These are phyloP conservation scores for Atalantia buxifolia DNA, from an alignment of 345 rosid genomes.

Conservation along the genomic window DNA sequence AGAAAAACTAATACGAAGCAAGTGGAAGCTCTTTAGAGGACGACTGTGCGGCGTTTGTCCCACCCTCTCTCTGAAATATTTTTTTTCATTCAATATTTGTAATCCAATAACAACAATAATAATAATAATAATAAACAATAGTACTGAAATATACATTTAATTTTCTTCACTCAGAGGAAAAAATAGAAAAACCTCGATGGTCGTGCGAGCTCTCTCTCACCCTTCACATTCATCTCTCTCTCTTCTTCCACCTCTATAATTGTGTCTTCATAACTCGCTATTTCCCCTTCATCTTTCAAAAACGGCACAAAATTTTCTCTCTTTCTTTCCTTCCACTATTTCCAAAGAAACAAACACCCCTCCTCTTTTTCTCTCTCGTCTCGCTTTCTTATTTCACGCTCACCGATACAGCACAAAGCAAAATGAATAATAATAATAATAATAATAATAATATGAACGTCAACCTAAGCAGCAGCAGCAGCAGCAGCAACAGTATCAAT, in stretches of 20 bases:
- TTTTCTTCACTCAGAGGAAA: not conserved
- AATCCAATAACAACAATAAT: not conserved
- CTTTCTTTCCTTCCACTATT: conserved; percentile 26
- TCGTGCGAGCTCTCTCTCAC: conserved; percentile 35
- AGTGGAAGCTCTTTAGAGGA: conserved; percentile 14
- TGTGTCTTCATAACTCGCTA: conserved; percentile 40
- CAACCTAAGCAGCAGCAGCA: conserved; percentile 6
- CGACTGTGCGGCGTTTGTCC: not conserved
- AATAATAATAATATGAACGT: conserved; percentile 15
- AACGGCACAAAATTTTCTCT: not conserved
- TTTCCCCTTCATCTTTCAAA: conserved; percentile 5
- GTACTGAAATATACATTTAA: not conserved
- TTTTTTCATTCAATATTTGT: not conserved
- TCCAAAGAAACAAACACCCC: conserved; percentile 35
- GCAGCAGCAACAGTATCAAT: not conserved
- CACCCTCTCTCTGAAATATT: not conserved
- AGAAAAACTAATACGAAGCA: not conserved
- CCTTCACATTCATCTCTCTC: conserved; percentile 23
- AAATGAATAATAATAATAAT: not conserved
- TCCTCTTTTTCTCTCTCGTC: conserved; percentile 7
- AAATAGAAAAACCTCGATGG: conserved; percentile 28
- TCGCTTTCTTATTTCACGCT: not conserved
- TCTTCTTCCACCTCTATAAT: conserved; percentile 46
- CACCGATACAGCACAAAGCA: not conserved
- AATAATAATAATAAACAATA: not conserved